Evolutionary conservation across 176 grass and related monocot species (phyloP).

Genomic region (sorghum (Sorghum bicolor)): DNA sequence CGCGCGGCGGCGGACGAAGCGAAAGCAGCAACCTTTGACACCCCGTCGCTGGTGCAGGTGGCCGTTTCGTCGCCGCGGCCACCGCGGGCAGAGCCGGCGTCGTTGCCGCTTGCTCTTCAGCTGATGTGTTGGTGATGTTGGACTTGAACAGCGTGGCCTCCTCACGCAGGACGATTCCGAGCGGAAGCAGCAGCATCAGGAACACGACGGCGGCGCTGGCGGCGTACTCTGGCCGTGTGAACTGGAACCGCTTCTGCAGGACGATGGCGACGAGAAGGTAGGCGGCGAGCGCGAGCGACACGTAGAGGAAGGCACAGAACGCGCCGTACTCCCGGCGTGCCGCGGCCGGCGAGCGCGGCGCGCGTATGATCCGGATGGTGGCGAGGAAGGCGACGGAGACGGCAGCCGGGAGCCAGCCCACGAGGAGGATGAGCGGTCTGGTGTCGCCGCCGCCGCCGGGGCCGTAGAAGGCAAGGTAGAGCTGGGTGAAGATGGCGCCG

Average conservation of each 20-base stretch:
- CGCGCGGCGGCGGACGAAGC: constrained; percentile 40
- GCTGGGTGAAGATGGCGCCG: constrained; percentile 75
- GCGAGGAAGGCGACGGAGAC: constrained; percentile 33
- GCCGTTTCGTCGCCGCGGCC: not conserved
- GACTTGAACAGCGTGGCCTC: not conserved
- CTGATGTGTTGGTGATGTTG: not conserved
- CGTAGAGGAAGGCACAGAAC: constrained; percentile 24
- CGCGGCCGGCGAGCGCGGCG: not conserved
- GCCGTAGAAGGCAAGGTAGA: constrained; percentile 73
- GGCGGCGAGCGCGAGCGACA: constrained; percentile 29
- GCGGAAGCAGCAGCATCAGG: not conserved
- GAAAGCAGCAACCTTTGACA: not conserved
- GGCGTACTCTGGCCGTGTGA: constrained; percentile 22
- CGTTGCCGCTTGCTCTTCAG: too few species aligned
- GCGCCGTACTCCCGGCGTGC: constrained; percentile 1
- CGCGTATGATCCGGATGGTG: constrained; percentile 38
- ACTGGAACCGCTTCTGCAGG: constrained; percentile 20
- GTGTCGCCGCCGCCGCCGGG: constrained; percentile 25
- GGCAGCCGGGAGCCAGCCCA: constrained; percentile 46
- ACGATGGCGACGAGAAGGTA: constrained; percentile 30
- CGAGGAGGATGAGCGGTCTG: constrained; percentile 40
- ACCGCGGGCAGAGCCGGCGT: not conserved
- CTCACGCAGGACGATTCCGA: constrained; percentile 24
- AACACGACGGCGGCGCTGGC: constrained; percentile 24
- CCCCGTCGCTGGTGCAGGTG: not conserved